These are phyloP conservation scores for Conidiobolus incongruus DNA, from an alignment of 371 early-diverging fungal genomes.

Conservation along the genomic window DNA sequence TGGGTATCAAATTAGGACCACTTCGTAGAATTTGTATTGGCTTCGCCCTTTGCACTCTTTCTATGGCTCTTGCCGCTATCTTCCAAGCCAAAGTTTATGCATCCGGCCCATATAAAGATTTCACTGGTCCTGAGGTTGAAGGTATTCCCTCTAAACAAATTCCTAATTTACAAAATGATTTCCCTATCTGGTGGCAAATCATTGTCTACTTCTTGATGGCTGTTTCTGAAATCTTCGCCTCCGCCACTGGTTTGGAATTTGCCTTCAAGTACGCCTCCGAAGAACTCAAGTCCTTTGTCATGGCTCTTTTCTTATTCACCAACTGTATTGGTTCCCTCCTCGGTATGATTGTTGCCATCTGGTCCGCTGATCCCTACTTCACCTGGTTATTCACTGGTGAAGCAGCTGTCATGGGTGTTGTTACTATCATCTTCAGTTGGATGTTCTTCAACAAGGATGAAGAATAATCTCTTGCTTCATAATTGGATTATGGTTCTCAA, in stretches of 20 bases:
- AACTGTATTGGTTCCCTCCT: slow-evolving; percentile 39
- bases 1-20: slow-evolving; percentile 33
- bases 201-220: too few species aligned
- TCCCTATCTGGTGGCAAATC: too few species aligned
- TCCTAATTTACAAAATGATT: slow-evolving; percentile 51
- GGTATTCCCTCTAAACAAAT: slow-evolving; percentile 18
- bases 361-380: slow-evolving; percentile 38
- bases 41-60: slow-evolving; percentile 30
- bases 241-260: too few species aligned
- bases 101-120: slow-evolving; percentile 22
- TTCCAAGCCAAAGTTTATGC: slow-evolving; percentile 41
- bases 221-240: too few species aligned
- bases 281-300: slow-evolving; percentile 60
- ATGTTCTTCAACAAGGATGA: slow-evolving; percentile 10
- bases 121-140: slow-evolving; percentile 11
- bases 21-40: slow-evolving; percentile 52
- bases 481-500: too few species aligned
- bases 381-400: slow-evolving; percentile 35
- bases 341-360: slow-evolving; percentile 35
- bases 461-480: too few species aligned
- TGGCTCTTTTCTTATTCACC: slow-evolving; percentile 42
- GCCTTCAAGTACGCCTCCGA: too few species aligned
- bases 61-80: slow-evolving; percentile 46
- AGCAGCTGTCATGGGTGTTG: slow-evolving; percentile 16
- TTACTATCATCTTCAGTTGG: slow-evolving; percentile 13